Conservation (phyloP, 305 asterid species). For the Striga hermonthica region DNA sequence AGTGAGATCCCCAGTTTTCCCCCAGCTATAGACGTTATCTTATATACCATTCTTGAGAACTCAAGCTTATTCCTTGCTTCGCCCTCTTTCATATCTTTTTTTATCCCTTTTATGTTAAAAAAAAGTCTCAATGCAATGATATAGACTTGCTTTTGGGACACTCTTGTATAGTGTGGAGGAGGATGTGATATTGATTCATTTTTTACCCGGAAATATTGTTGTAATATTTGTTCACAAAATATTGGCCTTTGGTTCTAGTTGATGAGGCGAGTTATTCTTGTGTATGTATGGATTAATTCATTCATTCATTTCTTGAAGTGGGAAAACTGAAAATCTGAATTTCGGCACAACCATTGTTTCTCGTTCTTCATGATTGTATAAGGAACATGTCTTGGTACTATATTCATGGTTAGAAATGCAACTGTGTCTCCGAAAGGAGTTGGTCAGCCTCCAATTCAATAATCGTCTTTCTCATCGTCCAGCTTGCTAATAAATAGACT, state of each 20-base stretch:
- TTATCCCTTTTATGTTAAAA: constrained; percentile 14
- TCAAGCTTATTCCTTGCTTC: constrained; percentile 24
- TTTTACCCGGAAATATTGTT: constrained; percentile 35
- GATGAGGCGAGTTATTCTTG: constrained; percentile 20
- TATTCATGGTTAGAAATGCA: neutral
- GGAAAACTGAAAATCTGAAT: constrained; percentile 9
- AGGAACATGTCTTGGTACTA: neutral
- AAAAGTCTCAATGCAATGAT: constrained; percentile 21
- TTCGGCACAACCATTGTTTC: neutral
- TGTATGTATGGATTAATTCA: constrained; percentile 25
- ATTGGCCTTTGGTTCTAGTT: constrained; percentile 13
- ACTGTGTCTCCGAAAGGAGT: neutral
- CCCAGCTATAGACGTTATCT: constrained; percentile 20
- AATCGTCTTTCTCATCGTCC: no score
- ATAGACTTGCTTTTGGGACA: constrained; percentile 36
- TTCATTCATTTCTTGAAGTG: constrained; percentile 20
- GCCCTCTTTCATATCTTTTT: constrained; percentile 1
- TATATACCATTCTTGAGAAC: constrained; percentile 20
- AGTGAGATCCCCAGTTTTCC: constrained; percentile 21
- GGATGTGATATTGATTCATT: constrained; percentile 32
- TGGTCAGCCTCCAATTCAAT: no score
- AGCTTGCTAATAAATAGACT: no score
- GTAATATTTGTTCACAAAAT: constrained; percentile 22
- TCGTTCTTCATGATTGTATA: constrained; percentile 21
- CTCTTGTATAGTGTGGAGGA: constrained; percentile 51